A percentile compares a stretch with the other conserved stretches of the same genome.
Evolutionary conservation across 129 eudicot species (phyloP).

Genomic region (Chrysanthemum lavandulifolium): DNA sequence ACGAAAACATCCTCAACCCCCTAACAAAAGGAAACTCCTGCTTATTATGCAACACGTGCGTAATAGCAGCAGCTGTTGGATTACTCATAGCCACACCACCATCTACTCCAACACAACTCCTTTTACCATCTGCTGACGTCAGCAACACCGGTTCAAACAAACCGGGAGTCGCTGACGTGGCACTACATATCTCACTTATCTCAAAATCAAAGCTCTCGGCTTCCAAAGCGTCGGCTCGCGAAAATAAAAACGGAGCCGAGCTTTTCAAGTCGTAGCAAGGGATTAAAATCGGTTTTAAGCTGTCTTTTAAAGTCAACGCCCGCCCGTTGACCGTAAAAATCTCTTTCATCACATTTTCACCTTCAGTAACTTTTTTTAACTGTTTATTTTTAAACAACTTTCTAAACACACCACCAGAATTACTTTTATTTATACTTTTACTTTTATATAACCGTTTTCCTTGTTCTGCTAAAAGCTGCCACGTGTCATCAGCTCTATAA

Average conservation of each 20-base stretch:
- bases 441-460: conserved; percentile 53
- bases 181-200: conserved; percentile 90
- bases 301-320: conserved; percentile 68
- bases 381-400: conserved; percentile 30
- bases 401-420: conserved; percentile 29
- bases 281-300: conserved; percentile 80
- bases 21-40: conserved; percentile 93
- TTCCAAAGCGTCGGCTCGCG: conserved; percentile 93
- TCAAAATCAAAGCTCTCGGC: conserved; percentile 74
- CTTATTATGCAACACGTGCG: conserved; percentile 92
- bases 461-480: conserved; percentile 69
- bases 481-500: conserved; percentile 82
- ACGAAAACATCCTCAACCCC: conserved; percentile 93
- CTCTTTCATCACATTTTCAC: conserved; percentile 67
- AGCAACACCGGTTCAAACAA: conserved; percentile 69
- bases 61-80: conserved; percentile 96
- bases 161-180: conserved; percentile 90
- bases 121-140: conserved; percentile 78
- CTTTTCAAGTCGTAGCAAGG: conserved; percentile 92
- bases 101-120: conserved; percentile 73
- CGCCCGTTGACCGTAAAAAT: conserved; percentile 54
- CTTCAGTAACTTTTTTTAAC: conserved; percentile 28
- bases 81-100: conserved; percentile 90
- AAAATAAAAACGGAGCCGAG: conserved; percentile 87
- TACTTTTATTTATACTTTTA: too few relatives aligned